These are phyloP conservation scores for Candida anutae DNA, from an alignment of 1,139 yeast species.

Conservation along the genomic window DNA sequence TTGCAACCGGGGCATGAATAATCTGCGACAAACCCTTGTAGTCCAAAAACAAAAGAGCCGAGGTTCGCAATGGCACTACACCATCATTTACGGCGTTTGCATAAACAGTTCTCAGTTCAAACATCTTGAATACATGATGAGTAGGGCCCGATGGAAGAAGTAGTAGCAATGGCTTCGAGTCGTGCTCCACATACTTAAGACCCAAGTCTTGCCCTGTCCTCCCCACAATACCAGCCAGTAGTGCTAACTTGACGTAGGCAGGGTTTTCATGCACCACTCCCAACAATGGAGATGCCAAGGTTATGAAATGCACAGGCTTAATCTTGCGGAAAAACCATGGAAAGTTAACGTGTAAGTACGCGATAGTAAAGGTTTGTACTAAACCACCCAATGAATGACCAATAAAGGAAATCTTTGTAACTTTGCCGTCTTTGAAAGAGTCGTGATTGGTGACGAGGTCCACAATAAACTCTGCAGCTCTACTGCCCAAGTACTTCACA, in stretches of 20 bases:
- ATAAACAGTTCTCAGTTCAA: conserved; percentile 64
- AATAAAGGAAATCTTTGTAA: conserved; percentile 67
- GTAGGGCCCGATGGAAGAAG: conserved; percentile 79
- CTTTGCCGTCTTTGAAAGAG: conserved; percentile 22
- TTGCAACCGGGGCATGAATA: conserved; percentile 7
- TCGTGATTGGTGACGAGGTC: conserved; percentile 43
- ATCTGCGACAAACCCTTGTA: conserved; percentile 27
- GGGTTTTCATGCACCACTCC: conserved; percentile 88
- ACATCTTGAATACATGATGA: conserved; percentile 53
- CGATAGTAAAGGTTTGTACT: conserved; percentile 85
- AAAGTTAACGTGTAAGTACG: conserved; percentile 62
- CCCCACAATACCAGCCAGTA: conserved; percentile 87
- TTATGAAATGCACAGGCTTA: conserved; percentile 72
- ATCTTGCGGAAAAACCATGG: conserved; percentile 65
- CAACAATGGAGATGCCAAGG: conserved; percentile 81
- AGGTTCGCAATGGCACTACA: conserved; percentile 81
- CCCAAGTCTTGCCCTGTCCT: conserved; percentile 91
- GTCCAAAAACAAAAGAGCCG: conserved; percentile 71
- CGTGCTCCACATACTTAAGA: conserved; percentile 34
- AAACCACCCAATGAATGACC: conserved; percentile 94
- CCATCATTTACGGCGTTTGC: conserved; percentile 86
- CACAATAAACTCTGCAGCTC: conserved; percentile 71
- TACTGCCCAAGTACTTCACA: conserved; percentile 72
- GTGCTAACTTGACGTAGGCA: conserved; percentile 70
- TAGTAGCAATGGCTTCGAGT: conserved; percentile 56